phyloP scores from a whole-genome alignment of 192 early-diverging fungal species.

The Spinellus fusiger region DNA sequence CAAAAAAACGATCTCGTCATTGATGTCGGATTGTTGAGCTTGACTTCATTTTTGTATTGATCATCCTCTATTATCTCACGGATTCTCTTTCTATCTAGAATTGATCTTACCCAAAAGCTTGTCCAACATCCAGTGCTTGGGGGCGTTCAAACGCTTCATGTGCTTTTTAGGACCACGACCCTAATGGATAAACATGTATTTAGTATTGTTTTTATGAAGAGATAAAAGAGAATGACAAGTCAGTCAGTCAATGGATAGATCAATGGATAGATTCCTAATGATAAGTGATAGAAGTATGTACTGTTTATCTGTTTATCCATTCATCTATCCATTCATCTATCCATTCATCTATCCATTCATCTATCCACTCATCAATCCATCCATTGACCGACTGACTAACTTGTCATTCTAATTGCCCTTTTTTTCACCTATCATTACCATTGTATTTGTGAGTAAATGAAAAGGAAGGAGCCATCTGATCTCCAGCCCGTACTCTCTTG shows the following conservation, averaged over 20 bases:
- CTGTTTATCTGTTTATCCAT: too few species aligned
- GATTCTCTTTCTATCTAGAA: background rate
- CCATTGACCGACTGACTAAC: too few species aligned
- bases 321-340: too few species aligned
- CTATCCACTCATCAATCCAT: too few species aligned
- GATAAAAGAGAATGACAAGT: conserved; percentile 3
- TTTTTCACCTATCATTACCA: too few species aligned
- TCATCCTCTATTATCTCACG: background rate
- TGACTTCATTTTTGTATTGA: background rate
- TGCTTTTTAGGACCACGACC: conserved; percentile 99
- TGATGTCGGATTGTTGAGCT: conserved; percentile 16
- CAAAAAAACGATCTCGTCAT: conserved; percentile 1
- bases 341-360: too few species aligned
- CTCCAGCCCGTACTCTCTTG: too few species aligned
- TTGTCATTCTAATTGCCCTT: too few species aligned
- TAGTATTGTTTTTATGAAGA: background rate
- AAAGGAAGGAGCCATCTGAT: too few species aligned
- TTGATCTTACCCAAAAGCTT: conserved; percentile 87
- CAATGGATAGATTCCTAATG: too few species aligned
- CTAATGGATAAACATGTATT: conserved; percentile 26
- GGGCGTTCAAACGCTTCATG: conserved; percentile 97
- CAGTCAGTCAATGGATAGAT: background rate
- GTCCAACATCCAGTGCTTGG: conserved; percentile 99
- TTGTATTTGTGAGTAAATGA: too few species aligned
- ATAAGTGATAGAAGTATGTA: too few species aligned